Conservation (phyloP, 2,329 filamentous ascomycete genomes). For the Tolypocladium endophyticum region DNA sequence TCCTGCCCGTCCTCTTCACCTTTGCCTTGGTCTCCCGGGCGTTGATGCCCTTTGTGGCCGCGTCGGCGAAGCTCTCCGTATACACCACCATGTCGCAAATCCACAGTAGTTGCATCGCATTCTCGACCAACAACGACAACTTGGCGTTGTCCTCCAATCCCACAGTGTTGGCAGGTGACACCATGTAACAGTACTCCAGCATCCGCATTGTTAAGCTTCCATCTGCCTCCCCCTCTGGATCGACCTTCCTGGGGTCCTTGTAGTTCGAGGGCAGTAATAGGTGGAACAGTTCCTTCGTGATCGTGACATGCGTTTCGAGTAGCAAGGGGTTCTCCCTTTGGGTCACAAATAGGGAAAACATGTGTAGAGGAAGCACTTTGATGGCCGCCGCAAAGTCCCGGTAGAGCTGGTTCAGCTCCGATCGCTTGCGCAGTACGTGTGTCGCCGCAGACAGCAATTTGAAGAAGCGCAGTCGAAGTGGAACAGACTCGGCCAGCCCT, state of each 20-base stretch:
- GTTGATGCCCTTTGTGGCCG: conserved; percentile 34
- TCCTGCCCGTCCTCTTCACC: conserved; percentile 25
- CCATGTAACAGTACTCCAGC: conserved; percentile 51
- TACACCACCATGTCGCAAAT: conserved; percentile 21
- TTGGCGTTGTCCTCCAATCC: conserved; percentile 60
- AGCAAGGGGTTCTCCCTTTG: conserved; percentile 23
- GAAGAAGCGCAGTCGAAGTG: conserved; percentile 53
- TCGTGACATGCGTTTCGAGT: conserved; percentile 28
- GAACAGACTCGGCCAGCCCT: conserved; percentile 41
- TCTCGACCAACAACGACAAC: conserved; percentile 59
- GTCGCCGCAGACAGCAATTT: conserved; percentile 38
- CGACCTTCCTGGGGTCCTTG: conserved; percentile 29
- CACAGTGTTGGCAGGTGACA: conserved; percentile 51
- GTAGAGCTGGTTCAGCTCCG: conserved; percentile 43
- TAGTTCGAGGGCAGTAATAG: conserved; percentile 30
- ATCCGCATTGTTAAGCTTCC: conserved; percentile 33
- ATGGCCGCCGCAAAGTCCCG: conserved; percentile 46
- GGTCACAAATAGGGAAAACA: conserved; percentile 44
- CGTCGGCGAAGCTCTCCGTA: conserved; percentile 23
- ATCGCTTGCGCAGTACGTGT: conserved; percentile 32
- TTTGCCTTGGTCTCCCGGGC: conserved; percentile 38
- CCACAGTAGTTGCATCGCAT: conserved; percentile 45
- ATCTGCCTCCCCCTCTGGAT: conserved; percentile 21
- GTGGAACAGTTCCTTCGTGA: conserved; percentile 34
- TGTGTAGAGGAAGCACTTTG: conserved; percentile 44